Evolutionary conservation across 2,329 filamentous ascomycete species (phyloP).

Genomic region (Lachnellula arida): DNA sequence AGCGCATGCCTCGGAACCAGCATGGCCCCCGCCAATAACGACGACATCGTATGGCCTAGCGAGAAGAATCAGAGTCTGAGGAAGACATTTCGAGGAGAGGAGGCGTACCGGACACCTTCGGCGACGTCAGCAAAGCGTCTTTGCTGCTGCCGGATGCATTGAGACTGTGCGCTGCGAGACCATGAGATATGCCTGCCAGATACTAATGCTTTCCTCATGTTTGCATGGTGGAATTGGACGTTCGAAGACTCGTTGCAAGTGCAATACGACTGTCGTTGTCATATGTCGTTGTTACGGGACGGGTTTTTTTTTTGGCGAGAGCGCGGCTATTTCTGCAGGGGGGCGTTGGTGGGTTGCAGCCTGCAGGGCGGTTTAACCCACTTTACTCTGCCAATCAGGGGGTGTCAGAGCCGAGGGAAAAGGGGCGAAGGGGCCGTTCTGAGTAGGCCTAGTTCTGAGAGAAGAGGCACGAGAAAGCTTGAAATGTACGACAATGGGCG

Average conservation of each 20-base stretch:
- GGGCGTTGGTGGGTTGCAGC: too few species aligned
- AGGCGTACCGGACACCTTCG: constrained; percentile 15
- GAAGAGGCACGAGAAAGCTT: neutral
- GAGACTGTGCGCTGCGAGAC: constrained; percentile 6
- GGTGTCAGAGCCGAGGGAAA: neutral
- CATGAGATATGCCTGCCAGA: constrained; percentile 6
- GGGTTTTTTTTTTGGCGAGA: neutral
- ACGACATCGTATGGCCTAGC: constrained; percentile 70
- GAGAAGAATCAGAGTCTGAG: constrained; percentile 1
- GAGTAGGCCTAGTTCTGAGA: too few species aligned
- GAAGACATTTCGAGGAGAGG: neutral
- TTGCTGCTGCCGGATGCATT: constrained; percentile 8
- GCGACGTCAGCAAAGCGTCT: constrained; percentile 22
- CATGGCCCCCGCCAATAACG: constrained; percentile 93
- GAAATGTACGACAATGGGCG: neutral
- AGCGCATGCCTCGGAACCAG: constrained; percentile 87
- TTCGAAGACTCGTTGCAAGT: too few species aligned
- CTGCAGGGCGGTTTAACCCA: neutral
- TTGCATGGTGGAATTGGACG: constrained; percentile 18
- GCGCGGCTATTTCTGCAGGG: neutral
- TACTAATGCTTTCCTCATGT: constrained; percentile 22
- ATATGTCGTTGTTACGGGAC: neutral
- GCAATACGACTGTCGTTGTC: neutral
- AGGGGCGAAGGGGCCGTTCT: neutral
- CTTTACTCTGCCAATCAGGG: neutral